Evolutionary conservation across 2,329 filamentous ascomycete genomes (phyloP).

Genomic region (Cercospora zeae-maydis): DNA sequence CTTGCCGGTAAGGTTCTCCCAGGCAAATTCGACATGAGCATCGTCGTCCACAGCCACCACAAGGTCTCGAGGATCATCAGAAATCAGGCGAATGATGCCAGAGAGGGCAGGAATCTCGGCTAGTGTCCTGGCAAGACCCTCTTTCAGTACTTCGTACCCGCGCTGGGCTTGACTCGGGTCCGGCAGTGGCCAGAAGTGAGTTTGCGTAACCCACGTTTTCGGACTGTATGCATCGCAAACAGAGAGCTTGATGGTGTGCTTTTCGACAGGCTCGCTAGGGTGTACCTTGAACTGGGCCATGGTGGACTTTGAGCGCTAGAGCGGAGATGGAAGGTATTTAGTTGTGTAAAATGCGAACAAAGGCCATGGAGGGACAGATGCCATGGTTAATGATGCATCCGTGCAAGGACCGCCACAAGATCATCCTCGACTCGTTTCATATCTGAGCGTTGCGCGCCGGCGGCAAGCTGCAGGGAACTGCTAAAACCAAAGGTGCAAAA

Average conservation of each 20-base stretch:
- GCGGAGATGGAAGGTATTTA: background rate
- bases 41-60: constrained; percentile 10
- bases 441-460: background rate
- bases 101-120: constrained; percentile 19
- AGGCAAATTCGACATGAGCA: constrained; percentile 17
- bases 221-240: constrained; percentile 21
- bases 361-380: background rate
- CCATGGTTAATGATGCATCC: background rate
- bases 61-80: constrained; percentile 18
- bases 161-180: background rate
- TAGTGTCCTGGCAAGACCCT: constrained; percentile 18
- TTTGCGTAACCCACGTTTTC: constrained; percentile 22
- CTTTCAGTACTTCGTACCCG: constrained; percentile 12
- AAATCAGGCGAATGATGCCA: constrained; percentile 12
- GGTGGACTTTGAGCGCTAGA: background rate
- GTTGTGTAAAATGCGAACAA: background rate
- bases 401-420: background rate
- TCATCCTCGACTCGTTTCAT: background rate
- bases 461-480: background rate
- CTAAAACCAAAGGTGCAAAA: background rate
- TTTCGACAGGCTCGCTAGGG: constrained; percentile 6
- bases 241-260: constrained; percentile 18
- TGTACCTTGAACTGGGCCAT: constrained; percentile 10
- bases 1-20: constrained; percentile 7
- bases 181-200: constrained; percentile 18